Evolutionary conservation across 2,329 filamentous ascomycete genomes (phyloP).

Genomic region (Trichoderma lentiforme): DNA sequence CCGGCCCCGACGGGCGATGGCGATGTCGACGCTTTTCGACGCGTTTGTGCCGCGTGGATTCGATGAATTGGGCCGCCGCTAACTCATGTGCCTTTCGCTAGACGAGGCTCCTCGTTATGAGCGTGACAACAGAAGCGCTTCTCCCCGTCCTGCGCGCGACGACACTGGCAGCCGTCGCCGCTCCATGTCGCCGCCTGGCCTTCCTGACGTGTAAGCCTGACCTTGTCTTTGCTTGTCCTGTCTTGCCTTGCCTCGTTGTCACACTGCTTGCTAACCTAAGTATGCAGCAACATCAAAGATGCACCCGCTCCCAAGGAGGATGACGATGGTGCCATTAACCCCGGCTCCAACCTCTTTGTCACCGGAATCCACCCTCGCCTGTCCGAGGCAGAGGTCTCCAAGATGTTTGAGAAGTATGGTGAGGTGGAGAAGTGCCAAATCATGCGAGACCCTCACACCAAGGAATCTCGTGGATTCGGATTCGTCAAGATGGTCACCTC

Average conservation of each 20-base stretch:
- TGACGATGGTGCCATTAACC: slow-evolving; percentile 81
- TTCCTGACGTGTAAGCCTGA: slow-evolving; percentile 33
- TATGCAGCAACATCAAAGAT: slow-evolving; percentile 48
- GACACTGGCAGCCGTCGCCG: slow-evolving; percentile 59
- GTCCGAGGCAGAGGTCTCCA: slow-evolving; percentile 83
- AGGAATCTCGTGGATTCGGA: slow-evolving; percentile 96
- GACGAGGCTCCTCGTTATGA: slow-evolving; percentile 65
- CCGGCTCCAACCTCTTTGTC: slow-evolving; percentile 97
- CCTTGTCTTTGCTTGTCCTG: neutral
- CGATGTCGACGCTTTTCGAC: neutral
- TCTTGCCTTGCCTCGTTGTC: neutral
- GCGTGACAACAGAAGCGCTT: slow-evolving; percentile 63
- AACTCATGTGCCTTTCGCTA: slow-evolving; percentile 28
- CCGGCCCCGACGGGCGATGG: neutral
- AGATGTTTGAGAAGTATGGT: slow-evolving; percentile 97
- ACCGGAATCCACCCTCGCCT: slow-evolving; percentile 95
- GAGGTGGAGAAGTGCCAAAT: slow-evolving; percentile 99
- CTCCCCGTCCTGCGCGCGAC: slow-evolving; percentile 58
- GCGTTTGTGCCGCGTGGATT: slow-evolving; percentile 14
- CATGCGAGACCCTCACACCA: slow-evolving; percentile 97
- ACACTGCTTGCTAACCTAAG: slow-evolving; percentile 20
- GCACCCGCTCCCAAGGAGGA: slow-evolving; percentile 53
- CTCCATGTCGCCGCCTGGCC: slow-evolving; percentile 58
- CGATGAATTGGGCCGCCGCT: neutral
- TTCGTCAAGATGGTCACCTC: slow-evolving; percentile 99